phyloP scores from a whole-genome alignment of 2,329 filamentous ascomycete genomes.

The Penicillium sp. region DNA sequence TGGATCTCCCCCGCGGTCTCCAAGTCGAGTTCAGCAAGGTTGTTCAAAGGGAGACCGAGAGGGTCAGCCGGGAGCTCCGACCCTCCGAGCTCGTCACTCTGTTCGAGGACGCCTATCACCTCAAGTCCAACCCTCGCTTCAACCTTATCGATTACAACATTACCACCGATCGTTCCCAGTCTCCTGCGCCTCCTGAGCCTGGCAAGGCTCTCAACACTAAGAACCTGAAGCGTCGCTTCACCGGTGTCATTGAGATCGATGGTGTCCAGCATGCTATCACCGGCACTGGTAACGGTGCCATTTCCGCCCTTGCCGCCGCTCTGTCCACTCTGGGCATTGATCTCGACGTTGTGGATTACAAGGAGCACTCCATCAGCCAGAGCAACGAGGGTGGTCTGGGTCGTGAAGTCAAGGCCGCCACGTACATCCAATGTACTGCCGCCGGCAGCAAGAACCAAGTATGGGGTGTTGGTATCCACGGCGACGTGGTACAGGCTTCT shows the following conservation, averaged over 20 bases:
- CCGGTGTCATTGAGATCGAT: conserved; percentile 81
- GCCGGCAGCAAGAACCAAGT: conserved; percentile 60
- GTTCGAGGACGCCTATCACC: conserved; percentile 87
- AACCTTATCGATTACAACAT: conserved; percentile 90
- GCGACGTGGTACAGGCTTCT: conserved; percentile 88
- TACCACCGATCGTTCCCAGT: conserved; percentile 75
- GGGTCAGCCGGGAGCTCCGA: conserved; percentile 78
- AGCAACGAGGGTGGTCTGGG: conserved; percentile 58
- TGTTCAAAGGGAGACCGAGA: conserved; percentile 80
- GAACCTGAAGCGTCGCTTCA: conserved; percentile 79
- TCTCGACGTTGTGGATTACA: conserved; percentile 90
- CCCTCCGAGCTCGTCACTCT: conserved; percentile 80
- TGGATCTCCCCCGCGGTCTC: conserved; percentile 89
- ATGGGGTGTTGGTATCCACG: conserved; percentile 64
- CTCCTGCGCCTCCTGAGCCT: conserved; percentile 66
- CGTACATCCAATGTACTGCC: conserved; percentile 86
- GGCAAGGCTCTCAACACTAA: conserved; percentile 75
- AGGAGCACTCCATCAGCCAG: conserved; percentile 77
- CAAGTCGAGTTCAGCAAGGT: conserved; percentile 89
- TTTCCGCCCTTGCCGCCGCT: conserved; percentile 84
- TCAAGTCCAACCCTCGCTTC: conserved; percentile 82
- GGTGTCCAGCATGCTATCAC: conserved; percentile 74
- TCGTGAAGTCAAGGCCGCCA: conserved; percentile 84
- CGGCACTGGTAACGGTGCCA: conserved; percentile 84
- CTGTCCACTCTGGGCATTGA: conserved; percentile 77